These are phyloP conservation scores for Termitomyces sp. DNA, from an alignment of 768 basidiomycete species.

Conservation along the genomic window DNA sequence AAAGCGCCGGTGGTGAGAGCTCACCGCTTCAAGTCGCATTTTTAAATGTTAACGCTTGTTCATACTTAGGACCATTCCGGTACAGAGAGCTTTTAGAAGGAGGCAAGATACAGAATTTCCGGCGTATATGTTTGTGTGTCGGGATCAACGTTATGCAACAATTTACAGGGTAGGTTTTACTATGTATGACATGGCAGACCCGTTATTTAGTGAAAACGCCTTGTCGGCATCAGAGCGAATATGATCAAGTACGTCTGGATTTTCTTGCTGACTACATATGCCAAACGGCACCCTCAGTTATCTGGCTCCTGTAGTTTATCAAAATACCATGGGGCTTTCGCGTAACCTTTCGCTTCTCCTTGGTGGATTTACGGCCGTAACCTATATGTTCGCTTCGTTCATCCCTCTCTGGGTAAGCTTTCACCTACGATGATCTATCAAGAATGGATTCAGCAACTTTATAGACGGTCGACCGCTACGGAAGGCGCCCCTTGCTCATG, in stretches of 20 bases:
- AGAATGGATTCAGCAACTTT: background rate
- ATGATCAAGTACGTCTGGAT: conserved; percentile 28
- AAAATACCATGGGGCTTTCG: conserved; percentile 35
- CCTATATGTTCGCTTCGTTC: conserved; percentile 35
- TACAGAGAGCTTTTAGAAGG: conserved; percentile 29
- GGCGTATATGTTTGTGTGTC: conserved; percentile 32
- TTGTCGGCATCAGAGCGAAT: conserved; percentile 20
- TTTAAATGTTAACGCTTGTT: background rate
- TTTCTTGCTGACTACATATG: background rate
- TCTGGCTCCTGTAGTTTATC: conserved; percentile 33
- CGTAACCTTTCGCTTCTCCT: conserved; percentile 33
- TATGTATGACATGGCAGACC: background rate
- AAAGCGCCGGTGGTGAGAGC: conserved; percentile 29
- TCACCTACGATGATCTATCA: background rate
- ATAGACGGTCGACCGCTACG: conserved; percentile 34
- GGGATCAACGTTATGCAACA: conserved; percentile 36
- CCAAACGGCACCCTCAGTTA: conserved; percentile 18
- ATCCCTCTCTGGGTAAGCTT: conserved; percentile 30
- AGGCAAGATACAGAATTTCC: conserved; percentile 30
- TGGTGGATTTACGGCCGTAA: conserved; percentile 32
- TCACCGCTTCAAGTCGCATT: background rate
- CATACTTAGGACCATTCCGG: conserved; percentile 29
- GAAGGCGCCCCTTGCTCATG: conserved; percentile 31
- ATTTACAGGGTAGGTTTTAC: conserved; percentile 28
- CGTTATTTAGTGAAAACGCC: background rate